Evolutionary conservation across 352 stramenopile genomes (phyloP).

Genomic region (Pythium scleroteichum): DNA sequence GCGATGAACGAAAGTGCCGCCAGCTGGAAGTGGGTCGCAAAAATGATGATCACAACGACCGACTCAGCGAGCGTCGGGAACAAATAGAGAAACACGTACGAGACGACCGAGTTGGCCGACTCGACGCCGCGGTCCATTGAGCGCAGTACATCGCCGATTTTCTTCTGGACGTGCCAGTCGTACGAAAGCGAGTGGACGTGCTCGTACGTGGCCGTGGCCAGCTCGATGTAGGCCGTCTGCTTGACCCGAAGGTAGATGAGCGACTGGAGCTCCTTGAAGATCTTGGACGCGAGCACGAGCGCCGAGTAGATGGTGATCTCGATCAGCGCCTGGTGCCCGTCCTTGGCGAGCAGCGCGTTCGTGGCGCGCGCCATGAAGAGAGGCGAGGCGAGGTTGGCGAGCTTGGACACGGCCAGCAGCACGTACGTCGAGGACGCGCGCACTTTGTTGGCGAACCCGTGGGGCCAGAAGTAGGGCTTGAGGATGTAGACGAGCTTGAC

Average conservation of each 20-base stretch:
- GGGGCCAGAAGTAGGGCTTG: slow-evolving; percentile 87
- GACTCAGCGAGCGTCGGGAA: slow-evolving; percentile 94
- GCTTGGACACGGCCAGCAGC: slow-evolving; percentile 91
- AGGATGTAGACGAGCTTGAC: slow-evolving; percentile 86
- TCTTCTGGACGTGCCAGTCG: slow-evolving; percentile 98
- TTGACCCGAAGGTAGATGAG: slow-evolving; percentile 96
- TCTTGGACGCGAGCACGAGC: slow-evolving; percentile 84
- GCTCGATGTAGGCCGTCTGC: slow-evolving; percentile 97
- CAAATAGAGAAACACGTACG: slow-evolving; percentile 97
- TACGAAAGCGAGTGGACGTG: slow-evolving; percentile 96
- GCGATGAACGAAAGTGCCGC: slow-evolving; percentile 90
- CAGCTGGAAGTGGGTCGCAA: slow-evolving; percentile 92
- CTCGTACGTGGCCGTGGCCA: slow-evolving; percentile 95
- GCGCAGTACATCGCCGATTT: slow-evolving; percentile 95
- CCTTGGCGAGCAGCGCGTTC: slow-evolving; percentile 84
- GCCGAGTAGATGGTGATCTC: slow-evolving; percentile 77
- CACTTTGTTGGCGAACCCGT: slow-evolving; percentile 67
- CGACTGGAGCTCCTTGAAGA: slow-evolving; percentile 95
- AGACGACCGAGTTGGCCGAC: slow-evolving; percentile 95
- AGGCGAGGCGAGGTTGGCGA: slow-evolving; percentile 90
- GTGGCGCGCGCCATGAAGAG: slow-evolving; percentile 94
- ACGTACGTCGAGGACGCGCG: slow-evolving; percentile 92
- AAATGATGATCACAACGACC: slow-evolving; percentile 94
- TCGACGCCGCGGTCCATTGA: slow-evolving; percentile 92
- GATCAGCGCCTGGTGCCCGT: slow-evolving; percentile 48